Evolutionary conservation across 805 yeast genomes (phyloP).

Genomic region (Limtongia smithiae): DNA sequence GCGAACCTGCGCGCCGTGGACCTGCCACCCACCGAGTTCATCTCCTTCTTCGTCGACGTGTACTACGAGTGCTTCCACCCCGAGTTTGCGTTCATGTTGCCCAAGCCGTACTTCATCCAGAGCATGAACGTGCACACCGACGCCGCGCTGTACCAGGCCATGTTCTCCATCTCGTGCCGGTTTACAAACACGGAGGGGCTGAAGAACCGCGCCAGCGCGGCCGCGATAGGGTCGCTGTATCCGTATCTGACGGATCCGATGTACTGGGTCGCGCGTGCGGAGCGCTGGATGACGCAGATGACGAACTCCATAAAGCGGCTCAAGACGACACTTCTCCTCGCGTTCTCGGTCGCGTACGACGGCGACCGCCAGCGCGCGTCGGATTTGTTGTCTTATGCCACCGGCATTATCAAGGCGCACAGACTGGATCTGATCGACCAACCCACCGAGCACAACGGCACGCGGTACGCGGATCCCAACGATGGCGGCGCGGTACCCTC

Average conservation of each 20-base stretch:
- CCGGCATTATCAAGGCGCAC: conserved; percentile 10
- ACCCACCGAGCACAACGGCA: conserved; percentile 9
- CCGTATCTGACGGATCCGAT: conserved; percentile 20
- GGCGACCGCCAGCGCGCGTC: conserved; percentile 17
- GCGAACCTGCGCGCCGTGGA: conserved; percentile 11
- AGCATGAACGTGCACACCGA: conserved; percentile 13
- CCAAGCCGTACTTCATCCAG: conserved; percentile 12
- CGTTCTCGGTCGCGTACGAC: conserved; percentile 22
- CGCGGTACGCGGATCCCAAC: background rate
- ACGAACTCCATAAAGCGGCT: conserved; percentile 17
- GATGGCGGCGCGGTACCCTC: background rate
- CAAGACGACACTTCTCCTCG: conserved; percentile 11
- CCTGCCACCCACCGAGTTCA: conserved; percentile 14
- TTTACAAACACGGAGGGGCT: conserved; percentile 1
- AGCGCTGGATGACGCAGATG: conserved; percentile 15
- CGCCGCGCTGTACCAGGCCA: conserved; percentile 24
- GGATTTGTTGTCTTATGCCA: conserved; percentile 11
- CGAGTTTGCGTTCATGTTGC: conserved; percentile 21
- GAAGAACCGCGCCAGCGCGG: background rate
- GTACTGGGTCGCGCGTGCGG: conserved; percentile 27
- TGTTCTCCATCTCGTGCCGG: conserved; percentile 25
- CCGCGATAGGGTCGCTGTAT: background rate
- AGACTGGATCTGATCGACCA: conserved; percentile 17
- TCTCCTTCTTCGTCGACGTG: conserved; percentile 17
- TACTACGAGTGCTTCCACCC: conserved; percentile 24